phyloP scores from a whole-genome alignment of 106 monocot species.

The Dendrobium officinale region DNA sequence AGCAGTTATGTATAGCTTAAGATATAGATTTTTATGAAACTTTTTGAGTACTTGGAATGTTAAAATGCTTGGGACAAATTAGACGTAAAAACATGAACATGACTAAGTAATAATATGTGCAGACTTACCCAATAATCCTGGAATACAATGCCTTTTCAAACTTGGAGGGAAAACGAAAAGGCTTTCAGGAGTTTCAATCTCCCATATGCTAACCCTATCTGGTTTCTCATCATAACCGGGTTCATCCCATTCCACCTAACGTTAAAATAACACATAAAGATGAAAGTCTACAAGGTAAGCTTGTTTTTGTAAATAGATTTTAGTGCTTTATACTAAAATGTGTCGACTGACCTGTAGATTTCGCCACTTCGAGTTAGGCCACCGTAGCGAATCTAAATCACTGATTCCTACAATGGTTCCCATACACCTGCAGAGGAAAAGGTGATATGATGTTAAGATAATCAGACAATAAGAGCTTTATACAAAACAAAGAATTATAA shows the following conservation, averaged over 20 bases:
- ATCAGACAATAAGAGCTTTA: background rate
- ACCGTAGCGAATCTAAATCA: constrained; percentile 79
- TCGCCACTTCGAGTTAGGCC: constrained; percentile 96
- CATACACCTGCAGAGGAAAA: constrained; percentile 51
- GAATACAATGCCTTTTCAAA: constrained; percentile 55
- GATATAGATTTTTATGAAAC: too few relatives aligned
- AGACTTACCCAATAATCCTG: constrained; percentile 42
- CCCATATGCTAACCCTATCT: constrained; percentile 86
- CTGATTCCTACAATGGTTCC: constrained; percentile 74
- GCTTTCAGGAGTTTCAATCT: constrained; percentile 81
- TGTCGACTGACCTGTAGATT: constrained; percentile 63
- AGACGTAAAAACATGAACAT: background rate
- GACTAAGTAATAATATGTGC: background rate
- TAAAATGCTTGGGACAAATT: background rate
- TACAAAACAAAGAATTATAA: background rate
- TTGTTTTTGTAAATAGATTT: background rate
- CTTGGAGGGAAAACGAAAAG: constrained; percentile 52
- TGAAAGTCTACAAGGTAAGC: background rate
- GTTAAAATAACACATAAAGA: constrained; percentile 5
- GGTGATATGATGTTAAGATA: constrained; percentile 8
- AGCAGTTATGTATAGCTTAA: too few relatives aligned
- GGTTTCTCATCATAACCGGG: constrained; percentile 72
- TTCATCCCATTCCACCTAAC: constrained; percentile 98
- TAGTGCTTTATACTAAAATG: background rate
- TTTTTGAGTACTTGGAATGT: background rate